Percentiles rank a stretch among this genome's conserved stretches.
Evolutionary conservation across 2,329 filamentous ascomycete species (phyloP).

Genomic region (Fusarium sp.): DNA sequence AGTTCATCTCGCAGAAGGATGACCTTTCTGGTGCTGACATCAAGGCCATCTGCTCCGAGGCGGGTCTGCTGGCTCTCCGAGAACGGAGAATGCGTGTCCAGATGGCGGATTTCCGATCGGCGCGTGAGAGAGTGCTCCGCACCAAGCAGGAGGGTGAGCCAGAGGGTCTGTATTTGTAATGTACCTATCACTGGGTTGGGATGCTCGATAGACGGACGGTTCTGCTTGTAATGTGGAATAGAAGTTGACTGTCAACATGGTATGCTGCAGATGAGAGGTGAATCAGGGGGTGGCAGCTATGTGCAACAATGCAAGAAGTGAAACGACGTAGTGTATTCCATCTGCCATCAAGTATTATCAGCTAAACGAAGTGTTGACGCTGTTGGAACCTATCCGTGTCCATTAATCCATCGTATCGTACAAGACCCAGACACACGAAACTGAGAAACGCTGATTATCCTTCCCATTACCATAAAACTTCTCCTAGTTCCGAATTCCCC

Average conservation of each 20-base stretch:
- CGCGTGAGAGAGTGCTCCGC: conserved; percentile 93
- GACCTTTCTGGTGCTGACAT: conserved; percentile 97
- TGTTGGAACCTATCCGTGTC: not conserved
- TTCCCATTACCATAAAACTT: not conserved
- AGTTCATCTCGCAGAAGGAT: conserved; percentile 99
- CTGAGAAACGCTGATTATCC: not conserved
- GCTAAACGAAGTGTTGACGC: not conserved
- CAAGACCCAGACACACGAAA: not conserved
- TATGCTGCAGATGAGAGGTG: not conserved
- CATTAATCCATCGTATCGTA: not conserved
- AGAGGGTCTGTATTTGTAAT: conserved; percentile 97
- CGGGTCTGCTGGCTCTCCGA: conserved; percentile 91
- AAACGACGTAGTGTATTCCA: conserved; percentile 4
- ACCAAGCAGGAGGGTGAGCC: conserved; percentile 99
- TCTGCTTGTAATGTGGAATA: conserved; percentile 40
- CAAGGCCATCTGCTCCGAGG: conserved; percentile 98
- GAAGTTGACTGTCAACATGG: conserved; percentile 22
- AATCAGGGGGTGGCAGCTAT: conserved; percentile 1
- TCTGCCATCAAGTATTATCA: not conserved
- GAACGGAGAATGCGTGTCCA: conserved; percentile 98
- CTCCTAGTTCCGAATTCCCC: not conserved
- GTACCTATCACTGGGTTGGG: conserved; percentile 42
- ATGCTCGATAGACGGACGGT: conserved; percentile 37
- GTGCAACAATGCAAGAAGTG: not conserved
- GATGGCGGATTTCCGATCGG: conserved; percentile 97